phyloP scores from a whole-genome alignment of 1,284 basidiomycete species.

The Singerocomus rubriflavus region DNA sequence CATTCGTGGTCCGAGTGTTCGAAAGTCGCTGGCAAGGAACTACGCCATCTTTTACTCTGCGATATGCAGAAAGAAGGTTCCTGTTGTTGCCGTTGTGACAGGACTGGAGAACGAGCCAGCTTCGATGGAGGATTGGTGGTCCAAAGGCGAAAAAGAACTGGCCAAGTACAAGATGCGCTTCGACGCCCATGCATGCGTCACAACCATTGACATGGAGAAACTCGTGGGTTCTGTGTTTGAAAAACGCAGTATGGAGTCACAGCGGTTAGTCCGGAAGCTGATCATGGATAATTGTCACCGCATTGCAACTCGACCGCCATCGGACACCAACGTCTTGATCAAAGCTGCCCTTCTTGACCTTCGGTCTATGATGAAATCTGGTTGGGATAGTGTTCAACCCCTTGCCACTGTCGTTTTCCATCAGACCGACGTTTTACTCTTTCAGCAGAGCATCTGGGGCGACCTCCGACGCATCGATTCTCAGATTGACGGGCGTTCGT shows the following conservation, averaged over 20 bases:
- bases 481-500: conserved; percentile 26
- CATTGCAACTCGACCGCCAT: conserved; percentile 7
- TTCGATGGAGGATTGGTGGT: conserved; percentile 36
- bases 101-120: conserved; percentile 30
- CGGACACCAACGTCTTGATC: conserved; percentile 23
- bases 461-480: conserved; percentile 20
- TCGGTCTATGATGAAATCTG: conserved; percentile 25
- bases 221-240: conserved; percentile 17
- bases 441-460: conserved; percentile 19
- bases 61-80: conserved; percentile 31
- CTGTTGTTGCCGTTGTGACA: conserved; percentile 32
- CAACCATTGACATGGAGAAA: conserved; percentile 28
- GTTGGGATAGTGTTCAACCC: conserved; percentile 26
- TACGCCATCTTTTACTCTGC: conserved; percentile 31
- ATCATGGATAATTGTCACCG: conserved; percentile 22
- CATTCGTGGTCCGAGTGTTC: conserved; percentile 30
- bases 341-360: conserved; percentile 27
- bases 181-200: conserved; percentile 31
- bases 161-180: conserved; percentile 29
- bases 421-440: conserved; percentile 19
- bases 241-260: conserved; percentile 18
- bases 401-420: conserved; percentile 20
- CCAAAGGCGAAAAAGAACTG: conserved; percentile 26
- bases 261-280: conserved; percentile 18
- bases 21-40: conserved; percentile 26